A percentile compares a stretch with the other conserved stretches of the same genome.
These are phyloP conservation scores for Acorus gramineus DNA, from an alignment of 106 monocot species.

Conservation along the genomic window DNA sequence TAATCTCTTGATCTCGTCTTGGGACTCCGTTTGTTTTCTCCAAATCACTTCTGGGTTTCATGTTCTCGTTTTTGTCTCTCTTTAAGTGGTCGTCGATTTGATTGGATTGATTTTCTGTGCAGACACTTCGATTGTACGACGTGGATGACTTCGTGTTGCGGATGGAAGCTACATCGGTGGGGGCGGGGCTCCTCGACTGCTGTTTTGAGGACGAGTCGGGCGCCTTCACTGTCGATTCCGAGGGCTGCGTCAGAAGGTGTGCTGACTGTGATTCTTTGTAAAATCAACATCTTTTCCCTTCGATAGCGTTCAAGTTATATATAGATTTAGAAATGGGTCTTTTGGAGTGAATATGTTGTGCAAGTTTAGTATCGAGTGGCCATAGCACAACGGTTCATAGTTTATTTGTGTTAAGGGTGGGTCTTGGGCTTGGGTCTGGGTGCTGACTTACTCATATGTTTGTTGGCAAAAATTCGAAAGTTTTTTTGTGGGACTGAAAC, in stretches of 20 bases:
- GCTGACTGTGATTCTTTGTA: not conserved
- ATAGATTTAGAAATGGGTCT: too few species aligned
- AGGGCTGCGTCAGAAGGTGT: conserved; percentile 49
- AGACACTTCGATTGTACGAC: conserved; percentile 64
- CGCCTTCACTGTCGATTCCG: conserved; percentile 36
- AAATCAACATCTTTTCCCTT: too few species aligned
- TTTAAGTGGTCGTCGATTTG: not conserved
- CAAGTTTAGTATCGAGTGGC: too few species aligned
- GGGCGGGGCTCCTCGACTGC: conserved; percentile 35
- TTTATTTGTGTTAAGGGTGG: too few species aligned
- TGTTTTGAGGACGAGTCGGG: conserved; percentile 38
- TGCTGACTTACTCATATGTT: too few species aligned
- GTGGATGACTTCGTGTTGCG: conserved; percentile 26
- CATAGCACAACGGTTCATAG: too few species aligned
- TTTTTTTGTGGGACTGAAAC: too few species aligned
- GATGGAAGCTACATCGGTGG: conserved; percentile 28
- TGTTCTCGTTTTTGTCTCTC: not conserved
- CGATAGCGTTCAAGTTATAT: too few species aligned
- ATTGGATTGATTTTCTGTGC: conserved; percentile 9
- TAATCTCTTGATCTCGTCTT: conserved; percentile 52
- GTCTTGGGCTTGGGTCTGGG: too few species aligned
- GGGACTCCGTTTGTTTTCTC: conserved; percentile 39
- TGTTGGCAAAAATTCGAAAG: too few species aligned
- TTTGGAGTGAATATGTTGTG: too few species aligned
- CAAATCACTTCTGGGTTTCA: not conserved